Percentiles rank a stretch among this genome's conserved stretches.
These are phyloP conservation scores for Phylloporus rhodoxanthus DNA, from an alignment of 768 basidiomycete species.

Conservation along the genomic window DNA sequence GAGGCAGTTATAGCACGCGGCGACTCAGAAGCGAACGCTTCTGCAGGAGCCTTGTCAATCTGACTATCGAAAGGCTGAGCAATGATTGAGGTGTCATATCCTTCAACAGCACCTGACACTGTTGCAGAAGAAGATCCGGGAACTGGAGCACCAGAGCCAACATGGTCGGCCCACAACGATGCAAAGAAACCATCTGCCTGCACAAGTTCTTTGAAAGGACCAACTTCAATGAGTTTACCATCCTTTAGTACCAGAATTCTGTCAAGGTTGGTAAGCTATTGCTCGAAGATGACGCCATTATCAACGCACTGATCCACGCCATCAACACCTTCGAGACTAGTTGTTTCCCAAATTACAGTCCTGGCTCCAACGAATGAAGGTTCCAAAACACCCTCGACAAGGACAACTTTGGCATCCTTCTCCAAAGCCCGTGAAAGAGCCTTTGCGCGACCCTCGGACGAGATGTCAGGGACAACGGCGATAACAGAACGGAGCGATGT, in stretches of 20 bases:
- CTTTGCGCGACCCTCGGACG: slow-evolving; percentile 15
- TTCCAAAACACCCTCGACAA: slow-evolving; percentile 24
- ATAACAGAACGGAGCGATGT: slow-evolving; percentile 71
- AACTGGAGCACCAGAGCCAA: slow-evolving; percentile 48
- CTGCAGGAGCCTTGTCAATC: slow-evolving; percentile 17
- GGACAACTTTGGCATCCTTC: slow-evolving; percentile 23
- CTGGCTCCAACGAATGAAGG: slow-evolving; percentile 12
- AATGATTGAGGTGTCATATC: slow-evolving; percentile 20
- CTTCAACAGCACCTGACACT: slow-evolving; percentile 22
- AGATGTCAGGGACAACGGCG: slow-evolving; percentile 88
- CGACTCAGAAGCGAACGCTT: slow-evolving; percentile 8
- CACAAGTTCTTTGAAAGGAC: slow-evolving; percentile 72
- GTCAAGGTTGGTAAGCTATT: slow-evolving; percentile 3
- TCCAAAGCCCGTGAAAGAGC: slow-evolving; percentile 22
- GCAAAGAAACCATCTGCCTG: slow-evolving; percentile 69
- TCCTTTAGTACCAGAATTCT: slow-evolving; percentile 90
- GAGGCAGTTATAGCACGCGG: slow-evolving; percentile 13
- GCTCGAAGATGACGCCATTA: not conserved
- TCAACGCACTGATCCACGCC: slow-evolving; percentile 51
- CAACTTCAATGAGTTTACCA: slow-evolving; percentile 81
- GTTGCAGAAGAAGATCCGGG: slow-evolving; percentile 27
- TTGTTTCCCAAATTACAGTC: slow-evolving; percentile 26
- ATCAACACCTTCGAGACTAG: slow-evolving; percentile 42
- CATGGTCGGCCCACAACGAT: slow-evolving; percentile 85
- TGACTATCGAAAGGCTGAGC: slow-evolving; percentile 10